Evolutionary conservation across 148 eudicot genomes (phyloP), one percentile per base, ranked within the genome.

Genomic region (Camellia granthamiana): DNA sequence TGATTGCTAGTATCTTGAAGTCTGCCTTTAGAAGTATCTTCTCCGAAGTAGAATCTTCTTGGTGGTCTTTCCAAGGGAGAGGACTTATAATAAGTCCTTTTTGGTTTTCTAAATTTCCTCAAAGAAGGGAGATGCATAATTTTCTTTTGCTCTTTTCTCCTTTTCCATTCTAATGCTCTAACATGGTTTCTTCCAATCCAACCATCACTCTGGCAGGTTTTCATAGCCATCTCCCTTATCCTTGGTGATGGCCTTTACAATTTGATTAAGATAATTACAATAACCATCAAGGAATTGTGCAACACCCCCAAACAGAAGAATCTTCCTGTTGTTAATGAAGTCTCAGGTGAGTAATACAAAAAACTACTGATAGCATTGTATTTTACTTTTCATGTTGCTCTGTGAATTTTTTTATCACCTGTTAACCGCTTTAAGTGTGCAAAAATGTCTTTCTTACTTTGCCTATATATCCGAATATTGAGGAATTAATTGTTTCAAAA

Each of bases 231-330:
- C 72, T 81, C 93, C 77, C 87, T 90, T 66, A 90, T 90, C 82
- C 91, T 90, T 77, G 93, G 93, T 23, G 93, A 90, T 81, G 93
- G 93, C 67, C 90, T 90, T 77, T 90, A 90, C 86, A 90, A 90
- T 87, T 78, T 90, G 80, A 62, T 90, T 88, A 90, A 88, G 87
- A 90, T 90, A 67, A 81, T 90, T 69, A 77, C 82, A 68, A 70
- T 89, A 70, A 88, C 91, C 58, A 70, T 79, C 3, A 88, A 76
- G 81, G 91, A 90, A 85, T 51, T 90, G 56, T 47, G 79, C 76
- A 87, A 74, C 76, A 85, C 88, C 80, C 82, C 80, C 78, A 85
- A 84, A 79, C 84, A 87, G 80, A 88, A 78, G 77, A 78, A 72
- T 72, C 90, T 90, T 69, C 91, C 90, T 23, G 59, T 87, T 54